Evolutionary conservation across 495 filamentous ascomycete genomes (phyloP), one percentile per base, ranked within the genome.

Genomic region (Penicillium simplicissimum): DNA sequence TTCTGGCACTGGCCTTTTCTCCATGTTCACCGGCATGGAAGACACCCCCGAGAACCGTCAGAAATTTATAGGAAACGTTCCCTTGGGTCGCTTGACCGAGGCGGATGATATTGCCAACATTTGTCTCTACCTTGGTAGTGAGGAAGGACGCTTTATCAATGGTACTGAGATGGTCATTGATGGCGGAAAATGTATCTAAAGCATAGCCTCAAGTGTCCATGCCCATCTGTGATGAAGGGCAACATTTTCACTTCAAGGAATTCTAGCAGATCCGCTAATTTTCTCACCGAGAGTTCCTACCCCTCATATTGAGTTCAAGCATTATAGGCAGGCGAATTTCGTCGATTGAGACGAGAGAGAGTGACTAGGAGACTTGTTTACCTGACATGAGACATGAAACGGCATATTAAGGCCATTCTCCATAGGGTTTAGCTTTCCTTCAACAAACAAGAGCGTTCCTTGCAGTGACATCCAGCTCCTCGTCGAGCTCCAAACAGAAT

Each of bases 61-160:
- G 62, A 86, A 85, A 59, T 91, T 92, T 62, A 79, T 88, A 38
- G 81, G 82, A 31, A 84, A 85, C 52, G 83, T 91, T 23, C 89
- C 88, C 13, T 76, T 91, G 23, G 88, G 87, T 9, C 76, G 87
- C 31, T 76, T 87, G 28, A 85, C 83, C 14, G 84, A 88, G 25
- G 83, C 84, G 1, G 78, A 78, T n/a, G 88, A 91, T 68, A 81
- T 91, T 48, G 85, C 86, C 21, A 86, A 86, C 58, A 87, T 87
- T 40, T 85, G 82, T 58, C 76, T 87, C 15, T 90, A 87, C 67
- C 71, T 91, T 36, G 87, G 84, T 2, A 88, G 86, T 62, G 82
- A 87, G 45, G 88, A 91, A 62, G 85, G 84, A 0, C 76, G 80
- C 17, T 91, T 90, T 66, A 81, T 91, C 42, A 91, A 88, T n/a